Percentiles rank a stretch among this genome's conserved stretches.
Conservation (phyloP, 78 protist genomes). For the Tieghemostelium lacteum region DNA sequence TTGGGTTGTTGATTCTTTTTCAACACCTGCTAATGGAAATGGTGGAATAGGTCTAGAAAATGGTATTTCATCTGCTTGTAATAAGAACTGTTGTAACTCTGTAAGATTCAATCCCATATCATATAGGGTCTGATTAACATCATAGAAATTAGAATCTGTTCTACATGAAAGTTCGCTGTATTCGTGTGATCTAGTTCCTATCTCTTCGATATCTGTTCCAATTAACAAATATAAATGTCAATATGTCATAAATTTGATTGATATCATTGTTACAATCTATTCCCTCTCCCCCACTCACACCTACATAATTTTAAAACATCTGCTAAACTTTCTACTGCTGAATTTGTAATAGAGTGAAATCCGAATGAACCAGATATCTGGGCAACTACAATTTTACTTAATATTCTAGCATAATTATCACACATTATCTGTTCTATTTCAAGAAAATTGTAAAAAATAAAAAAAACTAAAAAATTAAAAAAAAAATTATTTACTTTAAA, state of each 20-base stretch:
- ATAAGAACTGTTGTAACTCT: slow-evolving; percentile 30
- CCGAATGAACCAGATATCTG: slow-evolving; percentile 32
- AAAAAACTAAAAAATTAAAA: not conserved
- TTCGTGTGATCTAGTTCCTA: slow-evolving; percentile 54
- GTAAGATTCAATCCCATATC: slow-evolving; percentile 64
- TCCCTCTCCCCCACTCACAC: not conserved
- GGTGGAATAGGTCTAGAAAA: slow-evolving; percentile 57
- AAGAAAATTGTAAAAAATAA: not conserved
- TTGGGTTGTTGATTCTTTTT: not conserved
- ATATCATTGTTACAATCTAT: too few relatives aligned
- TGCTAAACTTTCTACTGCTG: slow-evolving; percentile 49
- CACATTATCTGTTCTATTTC: slow-evolving; percentile 29
- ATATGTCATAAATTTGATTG: not conserved
- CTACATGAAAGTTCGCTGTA: slow-evolving; percentile 65
- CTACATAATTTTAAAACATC: slow-evolving; percentile 62
- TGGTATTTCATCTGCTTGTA: slow-evolving; percentile 66
- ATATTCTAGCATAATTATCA: slow-evolving; percentile 58
- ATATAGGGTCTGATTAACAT: slow-evolving; percentile 42
- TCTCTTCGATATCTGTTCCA: slow-evolving; percentile 62
- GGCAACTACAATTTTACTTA: slow-evolving; percentile 57
- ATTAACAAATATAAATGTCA: too few relatives aligned
- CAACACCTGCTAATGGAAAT: slow-evolving; percentile 40
- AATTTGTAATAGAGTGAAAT: slow-evolving; percentile 35
- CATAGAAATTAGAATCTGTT: slow-evolving; percentile 69
- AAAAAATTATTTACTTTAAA: not conserved